Percentiles rank a stretch among this genome's conserved stretches.
These are phyloP conservation scores for Leccinum longicurvipes DNA, from an alignment of 768 basidiomycete genomes.

Conservation along the genomic window DNA sequence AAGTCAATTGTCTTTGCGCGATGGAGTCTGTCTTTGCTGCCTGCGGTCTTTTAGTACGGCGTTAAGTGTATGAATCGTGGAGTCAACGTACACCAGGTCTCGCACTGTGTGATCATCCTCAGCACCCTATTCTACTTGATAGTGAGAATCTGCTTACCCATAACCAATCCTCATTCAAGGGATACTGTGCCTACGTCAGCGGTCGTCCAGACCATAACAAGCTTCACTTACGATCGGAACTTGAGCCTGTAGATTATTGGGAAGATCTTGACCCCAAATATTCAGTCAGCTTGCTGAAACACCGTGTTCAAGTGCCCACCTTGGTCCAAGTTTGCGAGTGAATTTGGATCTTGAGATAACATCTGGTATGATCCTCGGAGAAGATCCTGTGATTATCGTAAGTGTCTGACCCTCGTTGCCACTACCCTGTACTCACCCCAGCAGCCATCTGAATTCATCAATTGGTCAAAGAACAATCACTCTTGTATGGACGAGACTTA, in stretches of 20 bases:
- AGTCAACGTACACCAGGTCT: slow-evolving; percentile 87
- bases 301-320: slow-evolving; percentile 38
- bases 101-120: slow-evolving; percentile 57
- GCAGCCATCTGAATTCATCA: slow-evolving; percentile 45
- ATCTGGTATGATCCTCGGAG: slow-evolving; percentile 90
- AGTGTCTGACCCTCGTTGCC: neutral
- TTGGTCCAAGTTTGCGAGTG: slow-evolving; percentile 93
- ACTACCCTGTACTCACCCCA: slow-evolving; percentile 39
- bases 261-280: slow-evolving; percentile 60
- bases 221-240: slow-evolving; percentile 88
- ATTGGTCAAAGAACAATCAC: neutral
- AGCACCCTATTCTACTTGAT: slow-evolving; percentile 1
- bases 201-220: neutral
- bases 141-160: slow-evolving; percentile 59
- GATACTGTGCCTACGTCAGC: slow-evolving; percentile 50
- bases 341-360: slow-evolving; percentile 91
- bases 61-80: neutral
- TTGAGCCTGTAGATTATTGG: slow-evolving; percentile 89
- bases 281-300: neutral
- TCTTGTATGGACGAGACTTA: slow-evolving; percentile 25
- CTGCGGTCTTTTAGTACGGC: slow-evolving; percentile 33
- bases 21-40: slow-evolving; percentile 78
- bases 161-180: slow-evolving; percentile 90
- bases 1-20: slow-evolving; percentile 90
- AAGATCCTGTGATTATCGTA: slow-evolving; percentile 55